phyloP scores from a whole-genome alignment of 805 yeast genomes.

The Cyberlindnera mycetangii region DNA sequence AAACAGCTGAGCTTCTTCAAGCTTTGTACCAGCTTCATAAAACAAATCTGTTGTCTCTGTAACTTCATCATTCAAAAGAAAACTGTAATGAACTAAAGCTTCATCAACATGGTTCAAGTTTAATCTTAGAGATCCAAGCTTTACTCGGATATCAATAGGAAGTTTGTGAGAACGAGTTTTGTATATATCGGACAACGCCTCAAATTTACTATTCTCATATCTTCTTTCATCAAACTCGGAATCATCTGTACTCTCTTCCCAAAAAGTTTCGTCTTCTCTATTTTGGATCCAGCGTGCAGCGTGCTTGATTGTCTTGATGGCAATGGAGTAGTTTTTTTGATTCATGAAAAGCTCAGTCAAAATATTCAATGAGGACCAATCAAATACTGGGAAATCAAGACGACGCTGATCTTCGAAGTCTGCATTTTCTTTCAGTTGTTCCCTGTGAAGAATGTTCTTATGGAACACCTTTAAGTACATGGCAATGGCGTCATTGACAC shows the following conservation, averaged over 20 bases:
- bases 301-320: constrained; percentile 60
- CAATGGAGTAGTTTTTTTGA: constrained; percentile 60
- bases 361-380: constrained; percentile 87
- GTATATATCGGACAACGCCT: constrained; percentile 34
- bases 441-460: constrained; percentile 47
- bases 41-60: constrained; percentile 69
- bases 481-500: constrained; percentile 72
- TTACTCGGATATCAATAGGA: constrained; percentile 85
- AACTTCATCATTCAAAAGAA: constrained; percentile 53
- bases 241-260: constrained; percentile 56
- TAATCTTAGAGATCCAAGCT: constrained; percentile 73
- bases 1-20: constrained; percentile 66
- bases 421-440: constrained; percentile 20
- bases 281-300: constrained; percentile 82
- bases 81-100: constrained; percentile 67
- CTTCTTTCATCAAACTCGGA: constrained; percentile 81
- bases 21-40: constrained; percentile 69
- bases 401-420: constrained; percentile 23
- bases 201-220: constrained; percentile 42
- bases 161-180: constrained; percentile 44
- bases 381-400: constrained; percentile 51
- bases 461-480: constrained; percentile 64
- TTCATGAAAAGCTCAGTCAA: constrained; percentile 75
- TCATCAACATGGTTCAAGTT: constrained; percentile 62
- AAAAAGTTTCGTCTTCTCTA: constrained; percentile 50